These are phyloP conservation scores for Penicillium paradoxum DNA, from an alignment of 495 filamentous ascomycete species.

Conservation along the genomic window DNA sequence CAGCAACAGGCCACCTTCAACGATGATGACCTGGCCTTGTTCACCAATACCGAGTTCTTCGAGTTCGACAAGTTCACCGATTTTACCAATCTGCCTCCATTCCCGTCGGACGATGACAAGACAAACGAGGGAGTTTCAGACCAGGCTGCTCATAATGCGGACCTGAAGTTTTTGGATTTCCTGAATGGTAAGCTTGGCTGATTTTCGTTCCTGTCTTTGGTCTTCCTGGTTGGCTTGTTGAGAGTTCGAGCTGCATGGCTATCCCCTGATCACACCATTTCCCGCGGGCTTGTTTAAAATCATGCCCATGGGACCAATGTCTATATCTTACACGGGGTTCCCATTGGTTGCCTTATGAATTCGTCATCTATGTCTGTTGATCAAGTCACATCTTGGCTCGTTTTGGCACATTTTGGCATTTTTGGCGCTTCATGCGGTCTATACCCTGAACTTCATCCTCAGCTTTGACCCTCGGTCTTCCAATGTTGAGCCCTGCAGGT, in stretches of 20 bases:
- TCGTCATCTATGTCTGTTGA: neutral
- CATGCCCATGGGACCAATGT: conserved; percentile 5
- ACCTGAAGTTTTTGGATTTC: conserved; percentile 45
- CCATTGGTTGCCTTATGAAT: conserved; percentile 10
- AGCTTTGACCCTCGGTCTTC: conserved; percentile 5
- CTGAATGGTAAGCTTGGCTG: conserved; percentile 37
- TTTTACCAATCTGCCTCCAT: conserved; percentile 32
- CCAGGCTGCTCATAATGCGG: conserved; percentile 20
- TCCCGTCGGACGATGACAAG: conserved; percentile 29
- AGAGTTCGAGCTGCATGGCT: conserved; percentile 2
- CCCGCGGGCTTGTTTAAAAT: conserved; percentile 1
- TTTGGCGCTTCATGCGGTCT: conserved; percentile 5
- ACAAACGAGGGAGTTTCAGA: conserved; percentile 19
- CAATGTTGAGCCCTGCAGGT: conserved; percentile 16
- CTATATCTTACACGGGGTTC: neutral
- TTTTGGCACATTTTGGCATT: neutral
- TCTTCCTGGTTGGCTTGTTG: conserved; percentile 11
- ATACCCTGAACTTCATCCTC: neutral
- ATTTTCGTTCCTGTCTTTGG: conserved; percentile 9
- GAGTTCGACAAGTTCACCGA: conserved; percentile 68
- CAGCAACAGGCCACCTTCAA: conserved; percentile 51
- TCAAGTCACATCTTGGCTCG: neutral
- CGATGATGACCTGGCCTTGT: conserved; percentile 76
- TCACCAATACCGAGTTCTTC: conserved; percentile 92
- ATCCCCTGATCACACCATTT: conserved; percentile 17